phyloP scores from a whole-genome alignment of 1,284 basidiomycete genomes.

The Apiotrichum gamsii region DNA sequence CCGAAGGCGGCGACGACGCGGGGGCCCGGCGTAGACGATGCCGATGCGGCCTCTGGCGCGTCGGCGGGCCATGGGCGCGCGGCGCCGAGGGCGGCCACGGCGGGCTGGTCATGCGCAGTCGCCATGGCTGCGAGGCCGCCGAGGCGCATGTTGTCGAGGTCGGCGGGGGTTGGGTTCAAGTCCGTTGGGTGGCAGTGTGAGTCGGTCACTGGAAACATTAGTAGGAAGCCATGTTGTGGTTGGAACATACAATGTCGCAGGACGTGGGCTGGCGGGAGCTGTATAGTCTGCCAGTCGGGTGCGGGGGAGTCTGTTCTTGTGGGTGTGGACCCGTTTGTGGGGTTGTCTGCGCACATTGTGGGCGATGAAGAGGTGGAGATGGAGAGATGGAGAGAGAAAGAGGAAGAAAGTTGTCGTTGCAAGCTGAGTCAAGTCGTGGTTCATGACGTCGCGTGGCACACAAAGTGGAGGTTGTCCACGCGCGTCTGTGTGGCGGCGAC shows the following conservation, averaged over 20 bases:
- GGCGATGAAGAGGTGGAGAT: too few relatives aligned
- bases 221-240: too few relatives aligned
- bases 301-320: slow-evolving; percentile 16
- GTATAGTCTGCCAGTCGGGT: slow-evolving; percentile 34
- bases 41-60: background rate
- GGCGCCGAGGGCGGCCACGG: slow-evolving; percentile 23
- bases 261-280: slow-evolving; percentile 27
- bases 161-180: slow-evolving; percentile 6
- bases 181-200: slow-evolving; percentile 49
- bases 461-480: too few relatives aligned
- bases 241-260: slow-evolving; percentile 29
- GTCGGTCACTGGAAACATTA: slow-evolving; percentile 46
- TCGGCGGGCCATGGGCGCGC: slow-evolving; percentile 8
- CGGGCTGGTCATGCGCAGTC: slow-evolving; percentile 37
- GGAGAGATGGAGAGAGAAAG: too few relatives aligned
- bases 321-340: too few relatives aligned
- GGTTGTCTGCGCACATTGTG: too few relatives aligned
- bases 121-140: slow-evolving; percentile 44
- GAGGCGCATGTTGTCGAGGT: slow-evolving; percentile 28
- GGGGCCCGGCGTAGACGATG: background rate
- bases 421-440: too few relatives aligned
- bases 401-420: too few relatives aligned
- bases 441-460: too few relatives aligned
- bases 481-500: too few relatives aligned
- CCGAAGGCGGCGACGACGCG: slow-evolving; percentile 44